Conservation (phyloP, 352 stramenopile genomes). For the Pythium pyrilobum region DNA sequence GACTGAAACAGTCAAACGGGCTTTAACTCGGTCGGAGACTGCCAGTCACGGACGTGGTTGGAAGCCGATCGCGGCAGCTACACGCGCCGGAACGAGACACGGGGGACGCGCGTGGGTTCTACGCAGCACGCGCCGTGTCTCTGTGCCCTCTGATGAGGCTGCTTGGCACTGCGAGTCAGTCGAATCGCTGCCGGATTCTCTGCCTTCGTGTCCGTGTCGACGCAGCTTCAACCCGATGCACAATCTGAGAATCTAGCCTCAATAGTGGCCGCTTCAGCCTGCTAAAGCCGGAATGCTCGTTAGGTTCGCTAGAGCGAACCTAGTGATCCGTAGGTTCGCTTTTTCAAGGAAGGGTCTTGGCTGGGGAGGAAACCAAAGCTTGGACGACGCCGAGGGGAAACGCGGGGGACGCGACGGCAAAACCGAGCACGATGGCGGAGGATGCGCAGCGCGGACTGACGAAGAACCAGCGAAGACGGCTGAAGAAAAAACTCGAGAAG, state of each 20-base stretch:
- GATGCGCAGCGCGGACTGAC: constrained; percentile 42
- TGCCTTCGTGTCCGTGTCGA: constrained; percentile 8
- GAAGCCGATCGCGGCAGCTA: not conserved
- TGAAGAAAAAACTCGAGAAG: constrained; percentile 84
- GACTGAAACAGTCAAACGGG: no score
- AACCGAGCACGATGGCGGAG: constrained; percentile 10
- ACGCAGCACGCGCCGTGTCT: no score
- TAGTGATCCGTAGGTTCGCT: not conserved
- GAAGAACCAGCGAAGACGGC: constrained; percentile 76
- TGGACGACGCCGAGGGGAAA: not conserved
- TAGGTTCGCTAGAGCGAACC: not conserved
- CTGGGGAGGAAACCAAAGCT: not conserved
- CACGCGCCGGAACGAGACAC: not conserved
- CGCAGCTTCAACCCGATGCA: constrained; percentile 10
- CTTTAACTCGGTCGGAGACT: no score
- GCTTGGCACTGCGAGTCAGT: no score
- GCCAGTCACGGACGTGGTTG: not conserved
- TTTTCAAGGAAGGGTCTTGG: no score
- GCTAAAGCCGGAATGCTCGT: constrained; percentile 1
- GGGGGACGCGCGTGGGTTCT: not conserved
- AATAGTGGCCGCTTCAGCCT: not conserved
- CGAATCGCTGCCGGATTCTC: no score
- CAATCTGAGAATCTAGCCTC: not conserved
- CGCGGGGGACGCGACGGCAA: not conserved
- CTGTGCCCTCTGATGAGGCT: no score